phyloP scores from a whole-genome alignment of 2,329 filamentous ascomycete species.

The Xylaria sp. region DNA sequence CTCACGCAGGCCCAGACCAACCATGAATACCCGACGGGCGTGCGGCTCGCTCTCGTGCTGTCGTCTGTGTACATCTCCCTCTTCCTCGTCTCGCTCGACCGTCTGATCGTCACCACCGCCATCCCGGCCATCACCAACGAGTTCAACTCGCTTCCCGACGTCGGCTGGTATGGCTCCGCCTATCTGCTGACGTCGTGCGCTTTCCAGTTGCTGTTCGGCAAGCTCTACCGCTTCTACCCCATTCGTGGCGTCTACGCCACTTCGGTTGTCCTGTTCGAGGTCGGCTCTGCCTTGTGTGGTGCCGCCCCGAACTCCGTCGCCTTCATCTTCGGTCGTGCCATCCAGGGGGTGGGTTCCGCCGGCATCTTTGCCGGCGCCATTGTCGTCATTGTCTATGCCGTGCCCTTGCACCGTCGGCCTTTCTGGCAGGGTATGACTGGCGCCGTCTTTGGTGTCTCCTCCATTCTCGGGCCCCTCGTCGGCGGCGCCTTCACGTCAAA shows the following conservation, averaged over 20 bases:
- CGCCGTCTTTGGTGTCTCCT: constrained; percentile 52
- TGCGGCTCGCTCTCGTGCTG: constrained; percentile 50
- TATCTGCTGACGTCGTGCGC: constrained; percentile 53
- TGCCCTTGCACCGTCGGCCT: constrained; percentile 51
- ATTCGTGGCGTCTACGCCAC: constrained; percentile 51
- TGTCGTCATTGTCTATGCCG: constrained; percentile 50
- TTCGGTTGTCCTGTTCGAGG: constrained; percentile 52
- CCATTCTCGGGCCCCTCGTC: constrained; percentile 52
- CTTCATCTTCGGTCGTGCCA: constrained; percentile 56
- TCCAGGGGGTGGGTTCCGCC: constrained; percentile 54
- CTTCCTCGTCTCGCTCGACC: constrained; percentile 55
- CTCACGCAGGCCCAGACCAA: constrained; percentile 33
- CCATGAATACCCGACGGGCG: constrained; percentile 51
- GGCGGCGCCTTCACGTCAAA: constrained; percentile 54
- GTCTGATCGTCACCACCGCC: constrained; percentile 54
- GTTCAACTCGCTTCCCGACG: constrained; percentile 53
- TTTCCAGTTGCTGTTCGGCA: constrained; percentile 56
- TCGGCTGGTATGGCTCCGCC: constrained; percentile 56
- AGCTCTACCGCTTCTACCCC: constrained; percentile 54
- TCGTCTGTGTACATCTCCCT: constrained; percentile 52
- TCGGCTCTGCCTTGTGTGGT: constrained; percentile 55
- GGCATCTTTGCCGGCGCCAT: constrained; percentile 55
- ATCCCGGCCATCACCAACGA: constrained; percentile 55
- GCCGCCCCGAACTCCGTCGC: constrained; percentile 54
- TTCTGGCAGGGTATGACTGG: constrained; percentile 52